Percentiles rank a stretch among this genome's conserved stretches.
Evolutionary conservation across 306 rosid genomes (phyloP).

Genomic region (Nissolia schottii): DNA sequence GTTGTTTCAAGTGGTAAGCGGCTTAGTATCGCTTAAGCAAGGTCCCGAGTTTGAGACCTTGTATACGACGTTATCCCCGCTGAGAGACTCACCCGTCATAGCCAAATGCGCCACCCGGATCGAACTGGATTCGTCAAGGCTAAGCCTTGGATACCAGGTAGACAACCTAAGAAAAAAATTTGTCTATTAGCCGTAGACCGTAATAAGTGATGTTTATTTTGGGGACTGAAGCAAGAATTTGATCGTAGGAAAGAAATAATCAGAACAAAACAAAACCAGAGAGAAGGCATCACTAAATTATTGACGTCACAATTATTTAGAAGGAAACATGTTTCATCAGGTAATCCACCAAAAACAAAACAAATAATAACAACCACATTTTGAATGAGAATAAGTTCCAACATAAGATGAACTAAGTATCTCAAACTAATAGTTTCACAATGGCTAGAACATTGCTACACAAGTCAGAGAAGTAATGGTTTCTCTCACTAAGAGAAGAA

Average conservation of each 20-base stretch:
- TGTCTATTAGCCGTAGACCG: too few relatives aligned
- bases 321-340: not conserved
- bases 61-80: too few relatives aligned
- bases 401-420: not conserved
- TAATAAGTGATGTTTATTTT: too few relatives aligned
- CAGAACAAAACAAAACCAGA: too few relatives aligned
- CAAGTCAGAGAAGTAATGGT: conserved; percentile 23
- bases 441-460: conserved; percentile 39
- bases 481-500: conserved; percentile 16
- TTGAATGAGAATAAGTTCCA: not conserved
- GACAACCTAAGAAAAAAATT: too few relatives aligned
- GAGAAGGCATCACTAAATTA: not conserved
- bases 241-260: not conserved
- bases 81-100: too few relatives aligned
- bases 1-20: too few relatives aligned
- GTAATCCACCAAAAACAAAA: not conserved
- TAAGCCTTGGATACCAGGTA: too few relatives aligned
- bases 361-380: not conserved
- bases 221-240: not conserved
- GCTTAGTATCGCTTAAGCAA: too few relatives aligned
- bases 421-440: conserved; percentile 18
- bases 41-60: too few relatives aligned
- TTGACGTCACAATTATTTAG: not conserved
- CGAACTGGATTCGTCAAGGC: too few relatives aligned
- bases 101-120: too few relatives aligned